Evolutionary conservation across 192 early-diverging fungal species (phyloP).

Genomic region (Entophlyctis luteolus): DNA sequence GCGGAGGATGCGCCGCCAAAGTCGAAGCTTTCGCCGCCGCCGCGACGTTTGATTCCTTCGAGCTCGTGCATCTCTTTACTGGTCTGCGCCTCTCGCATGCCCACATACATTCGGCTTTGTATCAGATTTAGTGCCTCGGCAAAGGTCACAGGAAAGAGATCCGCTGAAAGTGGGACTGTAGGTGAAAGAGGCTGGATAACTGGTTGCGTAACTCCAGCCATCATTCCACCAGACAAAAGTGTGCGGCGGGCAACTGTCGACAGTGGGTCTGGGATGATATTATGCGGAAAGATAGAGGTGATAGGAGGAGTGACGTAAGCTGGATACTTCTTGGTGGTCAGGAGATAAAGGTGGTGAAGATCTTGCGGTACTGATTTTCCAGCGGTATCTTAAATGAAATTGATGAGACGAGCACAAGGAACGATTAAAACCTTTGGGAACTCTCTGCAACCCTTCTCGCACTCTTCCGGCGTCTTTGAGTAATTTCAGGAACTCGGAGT

Average conservation of each 20-base stretch:
- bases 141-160: constrained; percentile 22
- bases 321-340: constrained; percentile 59
- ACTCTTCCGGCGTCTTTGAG: constrained; percentile 48
- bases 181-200: constrained; percentile 41
- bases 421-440: not conserved
- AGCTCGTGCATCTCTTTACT: constrained; percentile 3
- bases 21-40: constrained; percentile 7
- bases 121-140: constrained; percentile 32
- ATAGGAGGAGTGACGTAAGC: constrained; percentile 47
- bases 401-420: not conserved
- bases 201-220: not conserved
- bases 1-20: not conserved
- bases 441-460: constrained; percentile 42
- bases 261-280: constrained; percentile 22
- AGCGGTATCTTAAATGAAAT: constrained; percentile 20
- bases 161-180: not conserved
- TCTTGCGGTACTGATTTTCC: constrained; percentile 65
- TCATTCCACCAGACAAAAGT: constrained; percentile 9
- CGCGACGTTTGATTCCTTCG: constrained; percentile 9
- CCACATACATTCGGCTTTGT: constrained; percentile 32
- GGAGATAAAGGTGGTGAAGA: constrained; percentile 52
- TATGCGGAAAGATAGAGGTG: not conserved
- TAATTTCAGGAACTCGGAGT: constrained; percentile 41
- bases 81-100: constrained; percentile 31
- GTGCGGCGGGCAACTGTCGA: constrained; percentile 22